phyloP scores from a whole-genome alignment of 805 yeast genomes.

The Candida quercuum region DNA sequence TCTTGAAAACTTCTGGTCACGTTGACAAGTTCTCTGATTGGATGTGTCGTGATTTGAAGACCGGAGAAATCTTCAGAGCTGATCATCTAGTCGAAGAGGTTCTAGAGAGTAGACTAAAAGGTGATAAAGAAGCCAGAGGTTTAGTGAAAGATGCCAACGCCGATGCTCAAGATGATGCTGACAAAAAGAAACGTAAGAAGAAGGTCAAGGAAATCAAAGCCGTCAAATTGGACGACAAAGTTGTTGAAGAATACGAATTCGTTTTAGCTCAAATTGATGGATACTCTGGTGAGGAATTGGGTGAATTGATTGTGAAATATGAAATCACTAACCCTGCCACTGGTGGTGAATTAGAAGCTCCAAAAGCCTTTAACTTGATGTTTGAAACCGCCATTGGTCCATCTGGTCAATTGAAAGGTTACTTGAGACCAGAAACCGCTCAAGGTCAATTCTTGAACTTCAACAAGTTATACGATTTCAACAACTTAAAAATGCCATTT shows the following conservation, averaged over 20 bases:
- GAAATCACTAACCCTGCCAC: conserved; percentile 90
- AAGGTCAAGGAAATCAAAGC: conserved; percentile 94
- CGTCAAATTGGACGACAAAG: conserved; percentile 76
- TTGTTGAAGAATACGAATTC: conserved; percentile 74
- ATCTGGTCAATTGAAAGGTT: conserved; percentile 93
- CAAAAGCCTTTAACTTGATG: conserved; percentile 96
- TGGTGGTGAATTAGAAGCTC: conserved; percentile 79
- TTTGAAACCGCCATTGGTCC: conserved; percentile 99
- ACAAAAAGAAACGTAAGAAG: conserved; percentile 90
- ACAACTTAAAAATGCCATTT: conserved; percentile 96
- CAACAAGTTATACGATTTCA: conserved; percentile 86
- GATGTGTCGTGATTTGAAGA: conserved; percentile 95
- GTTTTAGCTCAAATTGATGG: conserved; percentile 94
- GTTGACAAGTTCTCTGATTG: conserved; percentile 98
- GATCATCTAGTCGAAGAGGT: conserved; percentile 99
- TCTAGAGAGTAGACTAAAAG: conserved; percentile 90
- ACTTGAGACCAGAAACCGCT: conserved; percentile 97
- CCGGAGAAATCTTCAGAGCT: conserved; percentile 98
- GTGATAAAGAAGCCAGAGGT: conserved; percentile 97
- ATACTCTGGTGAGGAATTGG: conserved; percentile 86
- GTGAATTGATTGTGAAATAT: conserved; percentile 78
- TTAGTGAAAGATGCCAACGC: conserved; percentile 44
- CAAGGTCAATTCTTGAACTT: conserved; percentile 98
- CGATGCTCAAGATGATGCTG: conserved; percentile 64
- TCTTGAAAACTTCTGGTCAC: conserved; percentile 97